Base-by-base conservation (phyloP, 2,329 filamentous ascomycete species). In the Paracorniculantispora psalliotae region DNA sequence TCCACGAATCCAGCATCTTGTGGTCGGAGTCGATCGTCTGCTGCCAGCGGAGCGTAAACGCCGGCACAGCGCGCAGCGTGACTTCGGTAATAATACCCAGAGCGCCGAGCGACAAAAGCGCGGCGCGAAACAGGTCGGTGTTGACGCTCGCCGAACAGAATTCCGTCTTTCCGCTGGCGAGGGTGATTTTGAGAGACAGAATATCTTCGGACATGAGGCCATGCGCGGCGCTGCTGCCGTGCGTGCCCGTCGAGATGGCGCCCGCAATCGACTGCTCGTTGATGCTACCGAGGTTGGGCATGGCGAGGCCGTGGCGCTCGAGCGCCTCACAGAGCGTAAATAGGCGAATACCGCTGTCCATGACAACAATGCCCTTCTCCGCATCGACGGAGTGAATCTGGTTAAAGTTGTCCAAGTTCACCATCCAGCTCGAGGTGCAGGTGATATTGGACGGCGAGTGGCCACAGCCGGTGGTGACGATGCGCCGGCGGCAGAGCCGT, bases 261-360 rank as follows among this genome's bases (percentile, higher is more conserved):
- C 94, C 94, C 1, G 91, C 92, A 62, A 97, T 87, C 60, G 90
- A 94, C 79, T 99, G 94, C 67, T 91, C 85, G 71, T 97, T 92
- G 74, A 99, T 99, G 72, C 91, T 96, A 37, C 94, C 94, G 48
- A 97, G 78, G 71, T 96, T 97, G 28, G 90, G 89, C 83, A 99
- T 88, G 2, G 92, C 91, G 63, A 96, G 80, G 1, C 91, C 91
- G 66, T 87, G 75, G 57, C 82, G 80, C 64, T 90, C 91, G 33
- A 97, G 84, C 67, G 86, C 84, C 46, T 83, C 80, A 63, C 91
- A 89, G 59, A 99, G 77, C 61, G 87, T 77, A 66, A 84, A 85
- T 61, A 99, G 78, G 21, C 93, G 83, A 64, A 97, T 96, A 17
- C 94, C 94, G n/a, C 89, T 89, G 75, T 97, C 83, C 66, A 96